Evolutionary conservation across 257 asterid species (phyloP), one percentile per base, ranked within the genome.

Genomic region (Capsicum chinense): DNA sequence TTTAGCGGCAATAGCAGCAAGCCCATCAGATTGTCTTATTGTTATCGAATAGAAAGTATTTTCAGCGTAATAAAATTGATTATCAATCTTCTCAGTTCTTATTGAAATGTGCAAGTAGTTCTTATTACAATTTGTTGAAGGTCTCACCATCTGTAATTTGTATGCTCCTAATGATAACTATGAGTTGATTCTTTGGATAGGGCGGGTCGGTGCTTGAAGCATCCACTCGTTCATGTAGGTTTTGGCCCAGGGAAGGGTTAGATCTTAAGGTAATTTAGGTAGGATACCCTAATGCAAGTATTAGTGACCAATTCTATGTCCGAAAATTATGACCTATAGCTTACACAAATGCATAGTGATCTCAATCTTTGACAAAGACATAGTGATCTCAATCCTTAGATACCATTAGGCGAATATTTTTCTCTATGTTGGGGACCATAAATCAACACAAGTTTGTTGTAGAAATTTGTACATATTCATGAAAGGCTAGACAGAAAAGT

Each of bases 371-470:
- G 6, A 19, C 14, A 73, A 19, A 52, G 26, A 42, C 56, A 68
- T 16, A 7, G 8, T 5, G 39, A 48, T 48, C 59, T 73, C 59
- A 54, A 6, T 76, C 26, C 13, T 2, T 13, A 15, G 2, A 52
- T 76, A 39, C 42, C 42, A 2, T 39, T 39, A 21, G n/a, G 17
- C 13, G 12, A 13, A 74, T 50, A 74, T 74, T 74, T 68, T 74
- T 44, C 62, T 50, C 19, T 19, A 50, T 52, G 26, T 26, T 54
- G 81, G 81, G 81, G 33, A 76, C 81, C 63, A 52, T 52, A 76
- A 26, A 56, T 21, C 63, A 50, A 6, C 21, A 7, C 19, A 9
- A 21, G 5, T 50, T 74, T 50, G 19, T 50, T 74, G 60, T 48
- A 76, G 47, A 52, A 39, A 26, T 7, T 63, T 14, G 63, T 7